These are phyloP conservation scores for Gossypium aridum DNA, from an alignment of 441 rosid genomes.

Conservation along the genomic window DNA sequence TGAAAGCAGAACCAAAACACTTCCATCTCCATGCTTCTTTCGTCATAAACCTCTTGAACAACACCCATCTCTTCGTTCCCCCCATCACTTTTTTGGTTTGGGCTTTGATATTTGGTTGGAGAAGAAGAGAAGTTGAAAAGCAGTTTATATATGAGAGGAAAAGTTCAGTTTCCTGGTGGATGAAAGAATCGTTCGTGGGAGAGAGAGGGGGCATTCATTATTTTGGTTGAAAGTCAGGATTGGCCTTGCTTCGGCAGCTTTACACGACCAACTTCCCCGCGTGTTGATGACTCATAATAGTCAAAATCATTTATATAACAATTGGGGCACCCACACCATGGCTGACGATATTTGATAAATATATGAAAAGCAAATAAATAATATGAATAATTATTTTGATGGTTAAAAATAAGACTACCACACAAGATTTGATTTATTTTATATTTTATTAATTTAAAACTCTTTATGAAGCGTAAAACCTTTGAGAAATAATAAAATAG, in stretches of 20 bases:
- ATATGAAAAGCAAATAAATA: no score
- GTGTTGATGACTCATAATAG: constrained; percentile 20
- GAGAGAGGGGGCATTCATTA: background rate
- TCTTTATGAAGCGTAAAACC: no score
- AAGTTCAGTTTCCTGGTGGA: constrained; percentile 3
- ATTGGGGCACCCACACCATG: no score
- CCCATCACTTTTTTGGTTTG: background rate
- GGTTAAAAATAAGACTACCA: no score
- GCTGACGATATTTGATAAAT: no score
- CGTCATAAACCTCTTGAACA: constrained; percentile 29
- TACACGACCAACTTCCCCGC: constrained; percentile 19
- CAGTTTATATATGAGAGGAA: background rate
- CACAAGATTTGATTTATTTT: no score
- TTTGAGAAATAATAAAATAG: no score
- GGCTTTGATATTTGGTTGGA: background rate
- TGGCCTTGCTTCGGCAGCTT: constrained; percentile 4
- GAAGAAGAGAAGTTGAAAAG: background rate
- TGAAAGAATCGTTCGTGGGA: background rate
- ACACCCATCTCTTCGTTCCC: constrained; percentile 25
- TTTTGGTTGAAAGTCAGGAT: background rate
- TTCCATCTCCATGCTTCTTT: constrained; percentile 34
- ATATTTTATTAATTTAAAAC: no score
- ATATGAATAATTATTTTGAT: no score
- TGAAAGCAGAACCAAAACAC: constrained; percentile 39
- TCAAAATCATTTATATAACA: background rate